Evolutionary conservation across 768 basidiomycete species (phyloP), one percentile per base, ranked within the genome.

Genomic region (Lactarius evosmus): DNA sequence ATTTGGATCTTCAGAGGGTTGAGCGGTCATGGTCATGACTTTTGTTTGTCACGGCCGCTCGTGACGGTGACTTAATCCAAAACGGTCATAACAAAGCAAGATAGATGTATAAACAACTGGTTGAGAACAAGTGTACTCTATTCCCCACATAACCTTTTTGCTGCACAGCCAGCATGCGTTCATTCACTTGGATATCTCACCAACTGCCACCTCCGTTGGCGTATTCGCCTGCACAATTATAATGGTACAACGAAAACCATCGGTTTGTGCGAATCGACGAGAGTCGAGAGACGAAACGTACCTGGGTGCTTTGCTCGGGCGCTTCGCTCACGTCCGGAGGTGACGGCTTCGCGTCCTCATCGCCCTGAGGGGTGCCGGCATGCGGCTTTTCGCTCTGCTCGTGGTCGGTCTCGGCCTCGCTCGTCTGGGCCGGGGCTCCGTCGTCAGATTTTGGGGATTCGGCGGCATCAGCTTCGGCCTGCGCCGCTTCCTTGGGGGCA

Each of bases 321-420:
- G 70, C 67, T 32, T 71, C 58, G 60, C 66, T 58, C 46, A 67
- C 22, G 57, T 69, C 53, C 32, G 68, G 66, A 19, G 71, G 71
- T 29, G 17, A 32, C 22, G 58, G 25, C 27, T 57, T 51, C 3
- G 36, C 30, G 36, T 68, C 69, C 22, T 56, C 58, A 4, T 69
- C 64, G 32, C 52, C 52, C 57, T 71, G 71, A 56, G 63, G 29
- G 17, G 69, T 69, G 41, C 64, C 69, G 29, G 16, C 46, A 7
- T 63, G 55, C 22, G 72, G 68, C 53, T 66, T 69, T 61, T 70
- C 68, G 59, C 65, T 65, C 60, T 70, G 70, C 32, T 72, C 70
- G 6, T 56, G 66, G 40, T 64, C 51, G 3, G 51, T 62, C 69
- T 73, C 71, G 38, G 69, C 60, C 63, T 69, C 65, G 29, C 64